A percentile compares a stretch with the other conserved stretches of the same genome.
Evolutionary conservation across 768 basidiomycete genomes (phyloP).

Genomic region (Pleurotus tuoliensis): DNA sequence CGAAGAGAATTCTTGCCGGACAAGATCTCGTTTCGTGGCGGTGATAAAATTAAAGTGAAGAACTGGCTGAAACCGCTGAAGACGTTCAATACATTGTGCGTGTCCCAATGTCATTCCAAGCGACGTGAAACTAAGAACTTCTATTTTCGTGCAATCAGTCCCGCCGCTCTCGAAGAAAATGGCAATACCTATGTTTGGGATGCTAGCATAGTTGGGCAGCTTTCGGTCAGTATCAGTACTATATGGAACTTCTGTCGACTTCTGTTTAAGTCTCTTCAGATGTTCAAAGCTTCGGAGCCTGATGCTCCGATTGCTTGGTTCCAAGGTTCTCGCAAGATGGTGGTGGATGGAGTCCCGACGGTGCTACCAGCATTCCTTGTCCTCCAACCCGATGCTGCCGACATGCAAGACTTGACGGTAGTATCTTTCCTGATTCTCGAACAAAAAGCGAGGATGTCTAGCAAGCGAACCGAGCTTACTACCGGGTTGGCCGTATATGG

Average conservation of each 20-base stretch:
- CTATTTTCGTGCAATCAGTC: constrained; percentile 10
- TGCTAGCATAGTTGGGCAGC: constrained; percentile 13
- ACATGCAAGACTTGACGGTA: constrained; percentile 20
- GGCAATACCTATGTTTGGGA: constrained; percentile 20
- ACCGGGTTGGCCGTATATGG: too few relatives aligned
- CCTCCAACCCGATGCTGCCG: constrained; percentile 17
- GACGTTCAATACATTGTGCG: constrained; percentile 16
- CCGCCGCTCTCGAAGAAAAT: constrained; percentile 18
- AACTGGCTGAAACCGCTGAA: constrained; percentile 20
- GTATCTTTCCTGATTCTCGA: constrained; percentile 22
- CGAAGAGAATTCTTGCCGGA: constrained; percentile 19
- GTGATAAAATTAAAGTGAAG: constrained; percentile 14
- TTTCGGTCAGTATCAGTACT: constrained; percentile 17
- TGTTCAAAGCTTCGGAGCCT: background rate
- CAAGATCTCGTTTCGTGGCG: constrained; percentile 18
- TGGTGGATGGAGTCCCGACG: constrained; percentile 8
- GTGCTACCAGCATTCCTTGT: constrained; percentile 17
- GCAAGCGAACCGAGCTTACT: background rate
- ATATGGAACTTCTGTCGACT: background rate
- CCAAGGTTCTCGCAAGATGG: constrained; percentile 13
- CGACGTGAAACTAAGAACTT: too few relatives aligned
- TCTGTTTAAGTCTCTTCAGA: background rate
- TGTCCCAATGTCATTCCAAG: background rate
- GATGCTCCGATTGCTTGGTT: constrained; percentile 22
- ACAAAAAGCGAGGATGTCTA: constrained; percentile 16